Evolutionary conservation across 2,329 filamentous ascomycete genomes (phyloP), one percentile per base, ranked within the genome.

Genomic region (Aspergillus latus): DNA sequence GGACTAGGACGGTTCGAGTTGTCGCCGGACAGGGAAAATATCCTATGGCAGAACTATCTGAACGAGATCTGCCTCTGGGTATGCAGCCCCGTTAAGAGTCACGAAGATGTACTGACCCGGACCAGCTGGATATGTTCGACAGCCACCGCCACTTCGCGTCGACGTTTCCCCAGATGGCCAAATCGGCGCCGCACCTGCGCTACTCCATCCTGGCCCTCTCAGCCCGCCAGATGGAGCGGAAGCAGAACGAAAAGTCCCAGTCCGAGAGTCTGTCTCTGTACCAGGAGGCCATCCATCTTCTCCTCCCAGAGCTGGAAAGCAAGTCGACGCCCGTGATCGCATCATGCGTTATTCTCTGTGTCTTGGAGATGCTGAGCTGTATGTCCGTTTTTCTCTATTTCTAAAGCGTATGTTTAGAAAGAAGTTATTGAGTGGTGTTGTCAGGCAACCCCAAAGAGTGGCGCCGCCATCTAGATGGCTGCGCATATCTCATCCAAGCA

Each of bases 71-170:
- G 67, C 46, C 52, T 62, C 26, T 70, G 67, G 68, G 67, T 69
- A 32, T 36, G 63, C 52, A 10, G 1, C 29, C 28, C 4, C 13
- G 21, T 21, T 21, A 21, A 21, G 21, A 21, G 21, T 21, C 21
- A 21, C 21, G 21, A 13, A 44, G 4, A 44, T 21, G 11, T 21
- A 28, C 45, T 56, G 9, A 57, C 37, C n/a, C 32, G 30, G n/a
- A 29, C 42, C 49, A 73, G 79, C 74, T 82, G 1, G 80, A 83
- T 56, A 83, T 81, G 69, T 82, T 83, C 50, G 81, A 83, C 60
- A 72, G 73, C 30, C 69, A 78, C 47, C 70, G 75, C 1, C 75
- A 80, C 29, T 83, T 82, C 59, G 76, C 77, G 16, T 74, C 77
- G 5, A 75, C 76, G 4, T 69, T 82, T 3, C 78, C 80, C 0